These are phyloP conservation scores for Sporothrix curviconia DNA, from an alignment of 2,329 filamentous ascomycete species.

Conservation along the genomic window DNA sequence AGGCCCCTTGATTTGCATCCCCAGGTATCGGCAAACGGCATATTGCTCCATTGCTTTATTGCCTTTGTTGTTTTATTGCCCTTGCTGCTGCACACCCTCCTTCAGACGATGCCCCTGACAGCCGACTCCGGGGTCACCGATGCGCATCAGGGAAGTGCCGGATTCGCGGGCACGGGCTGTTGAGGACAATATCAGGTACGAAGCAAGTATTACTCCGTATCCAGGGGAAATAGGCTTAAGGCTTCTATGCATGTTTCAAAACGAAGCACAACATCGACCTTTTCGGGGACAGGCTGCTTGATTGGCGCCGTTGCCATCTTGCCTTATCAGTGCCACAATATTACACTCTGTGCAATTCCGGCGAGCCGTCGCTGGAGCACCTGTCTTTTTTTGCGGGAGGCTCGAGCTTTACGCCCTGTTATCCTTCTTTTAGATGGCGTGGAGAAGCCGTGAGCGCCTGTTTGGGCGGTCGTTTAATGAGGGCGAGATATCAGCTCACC, in stretches of 20 bases:
- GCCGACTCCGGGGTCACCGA: conserved; percentile 9
- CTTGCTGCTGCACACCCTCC: no score
- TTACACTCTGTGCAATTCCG: conserved; percentile 6
- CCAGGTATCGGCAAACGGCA: no score
- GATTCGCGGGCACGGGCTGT: neutral
- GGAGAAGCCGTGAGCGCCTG: neutral
- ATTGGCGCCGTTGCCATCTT: neutral
- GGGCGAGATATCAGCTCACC: neutral
- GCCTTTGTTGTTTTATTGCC: neutral
- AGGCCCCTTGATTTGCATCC: neutral
- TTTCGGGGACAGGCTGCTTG: neutral
- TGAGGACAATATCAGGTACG: no score
- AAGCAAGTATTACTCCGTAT: neutral
- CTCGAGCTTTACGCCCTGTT: conserved; percentile 1
- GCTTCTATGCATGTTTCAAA: neutral
- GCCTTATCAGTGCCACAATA: conserved; percentile 1
- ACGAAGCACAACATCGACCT: neutral
- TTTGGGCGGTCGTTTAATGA: neutral
- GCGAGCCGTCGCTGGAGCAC: neutral
- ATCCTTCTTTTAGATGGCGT: neutral
- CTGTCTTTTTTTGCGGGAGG: neutral
- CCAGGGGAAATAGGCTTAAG: neutral
- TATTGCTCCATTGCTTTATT: neutral
- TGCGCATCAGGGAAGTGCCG: conserved; percentile 6
- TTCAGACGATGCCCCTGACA: neutral